Percentiles rank a stretch among this genome's conserved stretches.
Conservation (phyloP, 352 stramenopile species). For the Globisporangium parvum region DNA sequence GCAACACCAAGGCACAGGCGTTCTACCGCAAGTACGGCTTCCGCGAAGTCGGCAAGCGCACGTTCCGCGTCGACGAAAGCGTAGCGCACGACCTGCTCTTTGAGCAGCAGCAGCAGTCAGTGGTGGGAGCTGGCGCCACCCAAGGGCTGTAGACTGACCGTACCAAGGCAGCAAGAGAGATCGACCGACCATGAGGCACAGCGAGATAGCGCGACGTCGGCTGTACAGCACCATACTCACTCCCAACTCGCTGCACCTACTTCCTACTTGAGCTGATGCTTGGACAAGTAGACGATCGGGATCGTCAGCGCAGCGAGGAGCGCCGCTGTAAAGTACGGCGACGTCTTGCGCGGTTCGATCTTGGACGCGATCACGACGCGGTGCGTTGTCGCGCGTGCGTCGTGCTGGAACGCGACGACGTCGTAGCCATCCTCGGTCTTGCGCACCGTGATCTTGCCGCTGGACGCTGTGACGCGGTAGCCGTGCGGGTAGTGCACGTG, state of each 20-base stretch:
- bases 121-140: no score
- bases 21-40: constrained; percentile 34
- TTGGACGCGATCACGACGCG: constrained; percentile 41
- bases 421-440: constrained; percentile 55
- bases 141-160: not conserved
- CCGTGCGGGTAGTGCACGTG: constrained; percentile 66
- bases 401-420: constrained; percentile 43
- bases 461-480: constrained; percentile 46
- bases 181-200: no score
- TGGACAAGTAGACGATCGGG: constrained; percentile 29
- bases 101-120: constrained; percentile 8
- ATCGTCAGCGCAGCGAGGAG: constrained; percentile 10
- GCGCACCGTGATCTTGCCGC: constrained; percentile 39
- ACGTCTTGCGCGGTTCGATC: constrained; percentile 18
- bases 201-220: no score
- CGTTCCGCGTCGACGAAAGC: constrained; percentile 16
- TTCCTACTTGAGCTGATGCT: not conserved
- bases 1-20: constrained; percentile 25
- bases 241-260: no score
- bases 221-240: no score
- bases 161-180: not conserved
- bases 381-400: constrained; percentile 27
- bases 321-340: constrained; percentile 6
- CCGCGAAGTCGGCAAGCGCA: constrained; percentile 21
- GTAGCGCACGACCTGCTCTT: constrained; percentile 19